Conservation (phyloP, 495 filamentous ascomycete genomes). For the Penicillium macrosclerotiorum region DNA sequence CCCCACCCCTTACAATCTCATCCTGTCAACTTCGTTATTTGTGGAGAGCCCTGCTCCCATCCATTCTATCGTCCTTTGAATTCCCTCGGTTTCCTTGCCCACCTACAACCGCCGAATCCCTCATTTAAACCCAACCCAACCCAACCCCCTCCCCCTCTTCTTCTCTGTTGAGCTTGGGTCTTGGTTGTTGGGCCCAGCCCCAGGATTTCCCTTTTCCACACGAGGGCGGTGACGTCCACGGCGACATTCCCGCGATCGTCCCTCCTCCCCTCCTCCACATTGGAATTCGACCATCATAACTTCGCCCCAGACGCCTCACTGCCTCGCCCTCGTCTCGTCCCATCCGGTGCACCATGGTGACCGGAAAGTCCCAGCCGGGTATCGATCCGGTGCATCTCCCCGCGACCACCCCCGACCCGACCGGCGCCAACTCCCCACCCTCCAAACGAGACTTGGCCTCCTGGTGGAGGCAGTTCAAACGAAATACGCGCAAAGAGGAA, state of each 20-base stretch:
- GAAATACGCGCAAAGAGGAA: constrained; percentile 70
- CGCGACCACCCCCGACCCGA: constrained; percentile 33
- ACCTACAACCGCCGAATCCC: too few species aligned
- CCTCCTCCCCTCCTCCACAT: constrained; percentile 1
- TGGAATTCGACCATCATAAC: background rate
- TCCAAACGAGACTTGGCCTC: constrained; percentile 78
- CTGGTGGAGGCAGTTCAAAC: constrained; percentile 91
- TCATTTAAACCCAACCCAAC: too few species aligned
- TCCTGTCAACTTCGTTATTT: too few species aligned
- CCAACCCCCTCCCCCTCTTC: too few species aligned
- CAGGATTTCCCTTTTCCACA: constrained; percentile 30
- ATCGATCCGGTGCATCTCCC: constrained; percentile 34
- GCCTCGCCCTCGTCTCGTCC: constrained; percentile 11
- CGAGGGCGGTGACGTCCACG: constrained; percentile 36
- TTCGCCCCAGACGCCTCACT: background rate
- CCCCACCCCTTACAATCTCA: too few species aligned
- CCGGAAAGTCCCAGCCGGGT: constrained; percentile 43
- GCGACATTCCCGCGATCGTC: constrained; percentile 17
- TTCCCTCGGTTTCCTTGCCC: too few species aligned
- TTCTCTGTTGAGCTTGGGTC: too few species aligned
- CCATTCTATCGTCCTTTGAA: background rate
- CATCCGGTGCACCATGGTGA: constrained; percentile 36
- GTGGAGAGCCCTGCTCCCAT: too few species aligned
- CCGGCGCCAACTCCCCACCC: constrained; percentile 54
- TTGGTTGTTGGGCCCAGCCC: constrained; percentile 42